These are phyloP conservation scores for Ensete glaucum DNA, from an alignment of 176 grass and related monocot genomes.

Conservation along the genomic window DNA sequence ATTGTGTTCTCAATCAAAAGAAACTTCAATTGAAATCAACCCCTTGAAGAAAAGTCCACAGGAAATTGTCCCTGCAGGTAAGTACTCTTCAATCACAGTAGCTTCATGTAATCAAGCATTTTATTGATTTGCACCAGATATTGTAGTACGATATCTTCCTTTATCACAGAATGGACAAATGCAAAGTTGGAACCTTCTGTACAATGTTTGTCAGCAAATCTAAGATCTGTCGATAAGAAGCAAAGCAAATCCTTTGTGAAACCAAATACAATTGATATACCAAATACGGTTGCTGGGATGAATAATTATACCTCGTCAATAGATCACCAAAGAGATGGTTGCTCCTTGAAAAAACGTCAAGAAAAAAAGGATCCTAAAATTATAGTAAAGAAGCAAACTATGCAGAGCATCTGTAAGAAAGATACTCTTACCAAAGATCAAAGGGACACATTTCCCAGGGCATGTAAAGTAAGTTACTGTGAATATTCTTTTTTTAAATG, in stretches of 20 bases:
- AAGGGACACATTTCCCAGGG: slow-evolving; percentile 26
- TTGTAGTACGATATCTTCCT: not conserved
- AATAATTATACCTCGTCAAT: not conserved
- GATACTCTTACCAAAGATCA: slow-evolving; percentile 35
- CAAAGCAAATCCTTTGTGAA: not conserved
- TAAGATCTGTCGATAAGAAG: not conserved
- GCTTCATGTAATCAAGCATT: not conserved
- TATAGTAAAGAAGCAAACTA: slow-evolving; percentile 14
- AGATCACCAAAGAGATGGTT: slow-evolving; percentile 9
- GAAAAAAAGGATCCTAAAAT: slow-evolving; percentile 18
- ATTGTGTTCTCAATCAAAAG: slow-evolving; percentile 18
- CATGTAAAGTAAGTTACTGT: slow-evolving; percentile 46
- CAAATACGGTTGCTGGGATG: not conserved
- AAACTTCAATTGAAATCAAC: slow-evolving; percentile 6
- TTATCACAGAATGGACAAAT: not conserved
- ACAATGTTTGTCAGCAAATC: not conserved
- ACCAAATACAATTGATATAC: not conserved
- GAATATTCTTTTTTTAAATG: not conserved
- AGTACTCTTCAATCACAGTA: slow-evolving; percentile 6
- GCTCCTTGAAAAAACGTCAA: slow-evolving; percentile 23
- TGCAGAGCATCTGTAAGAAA: slow-evolving; percentile 16
- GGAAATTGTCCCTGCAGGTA: slow-evolving; percentile 3
- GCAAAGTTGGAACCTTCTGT: not conserved
- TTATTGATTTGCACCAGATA: not conserved
- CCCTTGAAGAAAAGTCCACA: not conserved